Conservation (phyloP, 164 flowering plant species). For the Tetracentron sinense region DNA sequence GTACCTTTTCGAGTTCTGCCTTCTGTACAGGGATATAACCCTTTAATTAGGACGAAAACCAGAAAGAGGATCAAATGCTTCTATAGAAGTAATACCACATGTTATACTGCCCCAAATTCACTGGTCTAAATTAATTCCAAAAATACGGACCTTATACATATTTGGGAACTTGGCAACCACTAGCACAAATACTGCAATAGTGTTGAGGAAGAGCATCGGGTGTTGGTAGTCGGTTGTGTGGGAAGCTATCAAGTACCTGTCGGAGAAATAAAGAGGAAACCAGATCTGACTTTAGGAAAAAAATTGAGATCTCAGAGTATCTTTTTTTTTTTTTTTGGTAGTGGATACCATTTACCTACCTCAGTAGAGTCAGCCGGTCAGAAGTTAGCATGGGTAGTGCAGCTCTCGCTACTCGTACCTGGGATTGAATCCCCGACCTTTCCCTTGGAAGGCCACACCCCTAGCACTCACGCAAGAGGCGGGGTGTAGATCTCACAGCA, state of each 20-base stretch:
- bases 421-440: too few species aligned
- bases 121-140: slow-evolving; percentile 58
- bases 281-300: too few species aligned
- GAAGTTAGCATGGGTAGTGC: too few species aligned
- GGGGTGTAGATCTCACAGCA: too few species aligned
- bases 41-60: slow-evolving; percentile 6
- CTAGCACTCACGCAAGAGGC: too few species aligned
- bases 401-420: too few species aligned
- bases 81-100: slow-evolving; percentile 13
- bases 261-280: not conserved
- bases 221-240: slow-evolving; percentile 62
- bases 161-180: slow-evolving; percentile 66
- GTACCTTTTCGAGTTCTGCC: slow-evolving; percentile 28
- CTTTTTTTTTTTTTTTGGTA: too few species aligned
- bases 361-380: too few species aligned
- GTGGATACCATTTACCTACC: too few species aligned
- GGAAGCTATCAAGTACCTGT: slow-evolving; percentile 67
- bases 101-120: slow-evolving; percentile 18
- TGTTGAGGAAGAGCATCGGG: slow-evolving; percentile 60
- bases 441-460: too few species aligned
- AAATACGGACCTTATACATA: slow-evolving; percentile 67
- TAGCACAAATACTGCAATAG: slow-evolving; percentile 50
- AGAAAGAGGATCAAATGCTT: slow-evolving; percentile 12
- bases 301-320: too few species aligned
- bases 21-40: slow-evolving; percentile 37